These are phyloP conservation scores for Diplodia intermedia DNA, from an alignment of 2,329 filamentous ascomycete genomes.

Conservation along the genomic window DNA sequence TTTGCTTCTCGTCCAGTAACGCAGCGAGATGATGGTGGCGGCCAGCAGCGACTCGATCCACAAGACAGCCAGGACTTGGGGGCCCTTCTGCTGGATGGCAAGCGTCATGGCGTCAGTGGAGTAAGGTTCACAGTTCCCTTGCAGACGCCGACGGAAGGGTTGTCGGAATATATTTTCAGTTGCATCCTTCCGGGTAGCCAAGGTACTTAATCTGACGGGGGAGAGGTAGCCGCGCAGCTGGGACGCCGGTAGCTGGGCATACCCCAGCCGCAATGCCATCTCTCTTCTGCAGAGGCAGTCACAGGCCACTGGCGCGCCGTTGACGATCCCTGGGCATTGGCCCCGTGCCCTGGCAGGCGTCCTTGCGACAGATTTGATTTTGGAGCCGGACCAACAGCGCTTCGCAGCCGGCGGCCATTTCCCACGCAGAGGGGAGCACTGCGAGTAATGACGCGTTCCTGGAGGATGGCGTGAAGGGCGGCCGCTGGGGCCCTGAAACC, in stretches of 20 bases:
- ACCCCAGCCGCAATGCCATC: background rate
- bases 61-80: slow-evolving; percentile 8
- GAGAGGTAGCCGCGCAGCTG: background rate
- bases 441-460: background rate
- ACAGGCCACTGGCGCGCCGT: background rate
- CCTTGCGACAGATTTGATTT: background rate
- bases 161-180: slow-evolving; percentile 13
- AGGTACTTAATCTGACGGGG: slow-evolving; percentile 15
- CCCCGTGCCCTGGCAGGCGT: too few species aligned
- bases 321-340: background rate
- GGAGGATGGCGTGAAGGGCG: background rate
- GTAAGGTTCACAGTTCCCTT: background rate
- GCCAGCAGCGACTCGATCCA: slow-evolving; percentile 15
- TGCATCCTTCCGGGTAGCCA: background rate
- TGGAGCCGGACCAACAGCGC: background rate
- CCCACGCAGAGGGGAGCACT: too few species aligned
- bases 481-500: slow-evolving; percentile 1
- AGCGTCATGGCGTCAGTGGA: slow-evolving; percentile 14
- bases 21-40: slow-evolving; percentile 4
- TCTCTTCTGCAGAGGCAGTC: background rate
- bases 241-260: background rate
- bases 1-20: slow-evolving; percentile 13
- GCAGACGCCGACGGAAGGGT: background rate
- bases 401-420: too few species aligned
- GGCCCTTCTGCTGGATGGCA: slow-evolving; percentile 16